Conservation (phyloP, 1,139 yeast species). For the Hansenula anomala region DNA sequence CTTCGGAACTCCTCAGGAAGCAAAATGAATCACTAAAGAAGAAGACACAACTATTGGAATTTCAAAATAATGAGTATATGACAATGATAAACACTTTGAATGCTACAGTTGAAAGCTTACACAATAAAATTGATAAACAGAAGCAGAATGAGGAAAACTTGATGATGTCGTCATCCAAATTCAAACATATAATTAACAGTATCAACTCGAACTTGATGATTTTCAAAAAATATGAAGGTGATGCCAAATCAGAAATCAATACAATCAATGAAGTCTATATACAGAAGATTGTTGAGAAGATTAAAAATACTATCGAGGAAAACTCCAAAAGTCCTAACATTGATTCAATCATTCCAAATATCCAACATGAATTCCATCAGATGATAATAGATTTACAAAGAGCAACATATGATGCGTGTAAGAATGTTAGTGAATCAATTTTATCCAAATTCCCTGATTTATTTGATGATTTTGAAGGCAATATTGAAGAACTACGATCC, state of each 20-base stretch:
- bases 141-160: slow-evolving; percentile 28
- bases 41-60: slow-evolving; percentile 21
- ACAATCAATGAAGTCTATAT: slow-evolving; percentile 17
- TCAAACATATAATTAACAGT: slow-evolving; percentile 25
- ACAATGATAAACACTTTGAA: slow-evolving; percentile 25
- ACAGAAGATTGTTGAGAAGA: slow-evolving; percentile 1
- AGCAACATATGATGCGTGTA: slow-evolving; percentile 17
- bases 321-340: background rate
- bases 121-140: slow-evolving; percentile 30
- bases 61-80: slow-evolving; percentile 24
- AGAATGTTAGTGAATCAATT: slow-evolving; percentile 17
- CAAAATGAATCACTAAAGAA: slow-evolving; percentile 29
- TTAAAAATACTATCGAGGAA: slow-evolving; percentile 3
- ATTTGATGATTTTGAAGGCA: slow-evolving; percentile 14
- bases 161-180: slow-evolving; percentile 27
- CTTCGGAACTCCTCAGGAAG: slow-evolving; percentile 28
- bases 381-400: slow-evolving; percentile 10
- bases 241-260: slow-evolving; percentile 23
- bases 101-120: slow-evolving; percentile 26
- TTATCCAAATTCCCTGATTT: slow-evolving; percentile 16
- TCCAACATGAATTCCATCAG: slow-evolving; percentile 12
- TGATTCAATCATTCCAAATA: slow-evolving; percentile 1
- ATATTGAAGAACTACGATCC: slow-evolving; percentile 8
- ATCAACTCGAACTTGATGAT: slow-evolving; percentile 26
- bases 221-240: slow-evolving; percentile 26